phyloP scores from a whole-genome alignment of 192 early-diverging fungal species.

The Entomortierella beljakovae region DNA sequence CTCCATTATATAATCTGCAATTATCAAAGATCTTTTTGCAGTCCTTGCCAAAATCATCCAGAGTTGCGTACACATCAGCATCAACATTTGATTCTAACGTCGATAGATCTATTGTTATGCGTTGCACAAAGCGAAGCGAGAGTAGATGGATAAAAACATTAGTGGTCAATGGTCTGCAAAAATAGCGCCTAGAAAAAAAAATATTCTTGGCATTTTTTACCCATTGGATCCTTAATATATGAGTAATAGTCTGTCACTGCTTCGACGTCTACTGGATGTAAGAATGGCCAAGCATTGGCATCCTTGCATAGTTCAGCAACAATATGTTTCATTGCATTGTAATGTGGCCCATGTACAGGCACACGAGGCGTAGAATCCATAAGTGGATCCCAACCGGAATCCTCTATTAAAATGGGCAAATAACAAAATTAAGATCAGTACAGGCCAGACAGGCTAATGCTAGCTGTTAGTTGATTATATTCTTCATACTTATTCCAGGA shows the following conservation, averaged over 20 bases:
- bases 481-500: slow-evolving; percentile 82
- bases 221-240: slow-evolving; percentile 98
- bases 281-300: slow-evolving; percentile 92
- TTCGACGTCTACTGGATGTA: slow-evolving; percentile 85
- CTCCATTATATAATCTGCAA: slow-evolving; percentile 91
- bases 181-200: neutral
- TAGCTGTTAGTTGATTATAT: too few relatives aligned
- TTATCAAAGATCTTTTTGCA: slow-evolving; percentile 94
- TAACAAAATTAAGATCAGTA: neutral
- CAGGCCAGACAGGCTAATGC: neutral
- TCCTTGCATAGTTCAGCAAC: slow-evolving; percentile 83
- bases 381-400: slow-evolving; percentile 95
- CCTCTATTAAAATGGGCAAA: slow-evolving; percentile 53
- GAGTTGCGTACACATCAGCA: slow-evolving; percentile 82
- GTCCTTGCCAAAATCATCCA: slow-evolving; percentile 88
- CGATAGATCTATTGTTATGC: slow-evolving; percentile 66
- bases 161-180: neutral
- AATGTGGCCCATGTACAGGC: slow-evolving; percentile 64
- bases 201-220: slow-evolving; percentile 43
- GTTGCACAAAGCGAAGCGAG: slow-evolving; percentile 36
- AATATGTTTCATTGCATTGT: slow-evolving; percentile 78
- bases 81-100: slow-evolving; percentile 90
- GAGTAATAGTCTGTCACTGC: slow-evolving; percentile 96
- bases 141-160: neutral
- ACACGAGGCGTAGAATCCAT: slow-evolving; percentile 73